Conservation (phyloP, 164 flowering plant genomes). For the Chloranthus sessilifolius region DNA sequence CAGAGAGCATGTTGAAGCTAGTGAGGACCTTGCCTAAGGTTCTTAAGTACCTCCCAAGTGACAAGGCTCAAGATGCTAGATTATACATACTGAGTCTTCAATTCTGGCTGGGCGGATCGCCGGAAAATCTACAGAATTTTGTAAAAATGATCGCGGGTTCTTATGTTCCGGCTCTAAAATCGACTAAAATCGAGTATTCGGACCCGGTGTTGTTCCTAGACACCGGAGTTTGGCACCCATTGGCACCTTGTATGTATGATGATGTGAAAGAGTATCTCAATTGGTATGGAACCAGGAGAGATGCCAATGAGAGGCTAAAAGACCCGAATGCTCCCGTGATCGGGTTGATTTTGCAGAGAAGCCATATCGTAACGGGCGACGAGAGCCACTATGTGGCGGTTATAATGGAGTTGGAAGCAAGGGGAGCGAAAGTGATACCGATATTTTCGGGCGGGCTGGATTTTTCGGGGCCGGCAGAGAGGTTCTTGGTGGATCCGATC, state of each 20-base stretch:
- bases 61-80: slow-evolving; percentile 98
- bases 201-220: slow-evolving; percentile 94
- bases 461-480: slow-evolving; percentile 93
- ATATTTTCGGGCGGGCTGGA: slow-evolving; percentile 96
- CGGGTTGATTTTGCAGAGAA: slow-evolving; percentile 79
- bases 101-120: slow-evolving; percentile 99
- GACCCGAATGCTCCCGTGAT: slow-evolving; percentile 62
- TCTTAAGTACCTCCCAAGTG: slow-evolving; percentile 92
- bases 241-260: slow-evolving; percentile 97
- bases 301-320: slow-evolving; percentile 76
- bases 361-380: slow-evolving; percentile 97
- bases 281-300: slow-evolving; percentile 92
- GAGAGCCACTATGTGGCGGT: slow-evolving; percentile 98
- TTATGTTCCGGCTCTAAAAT: slow-evolving; percentile 83
- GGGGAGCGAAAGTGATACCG: slow-evolving; percentile 91
- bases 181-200: slow-evolving; percentile 65
- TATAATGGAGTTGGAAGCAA: slow-evolving; percentile 96
- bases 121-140: slow-evolving; percentile 88
- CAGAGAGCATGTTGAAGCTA: slow-evolving; percentile 96
- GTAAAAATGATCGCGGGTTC: slow-evolving; percentile 94
- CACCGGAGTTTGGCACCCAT: slow-evolving; percentile 95
- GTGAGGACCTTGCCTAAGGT: slow-evolving; percentile 97
- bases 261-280: slow-evolving; percentile 97
- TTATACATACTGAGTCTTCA: slow-evolving; percentile 87
- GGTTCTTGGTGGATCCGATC: slow-evolving; percentile 64